Evolutionary conservation across 2,329 filamentous ascomycete genomes (phyloP).

Genomic region (Akanthomyces muscarius): DNA sequence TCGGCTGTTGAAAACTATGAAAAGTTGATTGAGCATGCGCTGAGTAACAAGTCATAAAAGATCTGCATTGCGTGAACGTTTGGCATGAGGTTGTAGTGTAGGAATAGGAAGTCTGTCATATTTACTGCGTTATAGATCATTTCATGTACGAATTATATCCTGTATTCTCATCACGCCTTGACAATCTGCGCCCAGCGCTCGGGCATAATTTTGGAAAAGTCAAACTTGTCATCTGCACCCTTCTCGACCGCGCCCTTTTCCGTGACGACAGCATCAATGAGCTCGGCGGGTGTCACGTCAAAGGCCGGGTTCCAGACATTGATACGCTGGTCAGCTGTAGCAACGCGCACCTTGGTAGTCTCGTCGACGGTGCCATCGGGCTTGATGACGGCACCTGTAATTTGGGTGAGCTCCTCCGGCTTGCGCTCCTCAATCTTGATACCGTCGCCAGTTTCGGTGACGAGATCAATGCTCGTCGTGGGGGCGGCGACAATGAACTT

Average conservation of each 20-base stretch:
- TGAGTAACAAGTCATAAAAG: constrained; percentile 23
- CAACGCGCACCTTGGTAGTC: constrained; percentile 63
- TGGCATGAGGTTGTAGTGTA: background rate
- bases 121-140: constrained; percentile 7
- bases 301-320: constrained; percentile 96
- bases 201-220: constrained; percentile 54
- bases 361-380: constrained; percentile 61
- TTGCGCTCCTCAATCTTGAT: constrained; percentile 91
- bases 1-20: constrained; percentile 76
- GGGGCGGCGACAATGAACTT: constrained; percentile 95
- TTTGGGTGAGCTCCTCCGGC: constrained; percentile 74
- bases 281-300: constrained; percentile 81
- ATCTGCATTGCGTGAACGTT: background rate
- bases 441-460: constrained; percentile 69
- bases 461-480: constrained; percentile 86
- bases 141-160: background rate
- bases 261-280: constrained; percentile 93
- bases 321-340: constrained; percentile 74
- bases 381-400: constrained; percentile 70
- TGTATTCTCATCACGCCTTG: background rate
- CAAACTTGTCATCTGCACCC: constrained; percentile 64
- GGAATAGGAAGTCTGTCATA: background rate
- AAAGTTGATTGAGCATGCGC: constrained; percentile 58
- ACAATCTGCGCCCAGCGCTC: constrained; percentile 46
- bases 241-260: constrained; percentile 86